Base-by-base conservation (phyloP, 768 basidiomycete genomes). In the Serpula lacrymans region DNA sequence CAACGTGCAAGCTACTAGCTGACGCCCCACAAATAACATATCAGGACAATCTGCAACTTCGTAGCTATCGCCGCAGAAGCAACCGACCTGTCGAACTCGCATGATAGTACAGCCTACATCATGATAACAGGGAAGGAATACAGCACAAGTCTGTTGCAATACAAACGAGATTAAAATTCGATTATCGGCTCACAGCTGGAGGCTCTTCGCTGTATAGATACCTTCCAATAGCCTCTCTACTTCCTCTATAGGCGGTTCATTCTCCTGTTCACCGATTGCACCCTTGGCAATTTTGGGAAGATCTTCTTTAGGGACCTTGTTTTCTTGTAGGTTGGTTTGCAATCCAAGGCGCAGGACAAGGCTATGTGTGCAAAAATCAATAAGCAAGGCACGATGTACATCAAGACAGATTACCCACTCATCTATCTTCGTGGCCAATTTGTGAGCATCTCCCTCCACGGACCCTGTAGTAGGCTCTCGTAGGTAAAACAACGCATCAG, bases 251-350 rank as follows among this genome's bases (percentile, higher is more conserved):
- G 53, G 43, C 12, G 65, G 63, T 45, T 76, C 60, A 29, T 69
- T 65, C 44, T 65, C 60, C 44, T 61, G 64, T 7, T 39, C 41
- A 29, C 18, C 40, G 42, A 58, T 14, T 5, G 54, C 50, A 46
- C 43, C 34, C 30, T 39, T 51, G 7, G 84, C 81, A 45, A 88
- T 75, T 30, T 58, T 65, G 6, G 65, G 54, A 4, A 84, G 40
- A 48, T 86, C 75, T 33, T 63, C 67, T 32, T 48, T 68, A 6
- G 85, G 84, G 2, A 88, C 82, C 1, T 77, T 76, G 62, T 84
- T 84, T 14, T 79, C 70, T 16, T 65, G 55, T 27, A 88, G 69
- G 16, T 64, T 77, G 7, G 73, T 74, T 42, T 76, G 70, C 30
- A 89, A 56, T 1, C 78, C 84, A 20, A 89, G 70, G 7, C 67